Conservation (phyloP, 495 filamentous ascomycete genomes). For the Xylaria bambusicola region DNA sequence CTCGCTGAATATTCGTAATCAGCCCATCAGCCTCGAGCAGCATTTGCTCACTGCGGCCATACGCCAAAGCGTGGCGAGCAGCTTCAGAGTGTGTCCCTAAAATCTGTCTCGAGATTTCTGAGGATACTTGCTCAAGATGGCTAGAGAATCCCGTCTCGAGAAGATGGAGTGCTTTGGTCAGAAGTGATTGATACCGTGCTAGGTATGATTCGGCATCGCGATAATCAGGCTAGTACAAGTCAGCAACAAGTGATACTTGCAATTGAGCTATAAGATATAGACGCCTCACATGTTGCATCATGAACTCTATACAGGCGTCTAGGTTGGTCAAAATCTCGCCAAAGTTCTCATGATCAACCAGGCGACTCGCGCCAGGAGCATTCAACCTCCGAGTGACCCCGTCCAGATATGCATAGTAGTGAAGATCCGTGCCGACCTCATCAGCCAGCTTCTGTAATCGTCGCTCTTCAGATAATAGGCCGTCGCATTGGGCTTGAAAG, state of each 20-base stretch:
- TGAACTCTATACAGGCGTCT: conserved; percentile 87
- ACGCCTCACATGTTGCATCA: conserved; percentile 73
- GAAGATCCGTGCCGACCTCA: conserved; percentile 78
- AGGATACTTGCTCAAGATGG: conserved; percentile 46
- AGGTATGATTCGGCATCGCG: conserved; percentile 86
- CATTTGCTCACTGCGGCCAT: conserved; percentile 52
- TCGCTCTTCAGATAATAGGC: conserved; percentile 74
- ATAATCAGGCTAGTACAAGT: conserved; percentile 65
- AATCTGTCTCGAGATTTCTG: conserved; percentile 48
- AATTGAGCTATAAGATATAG: not conserved
- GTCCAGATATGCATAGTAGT: conserved; percentile 90
- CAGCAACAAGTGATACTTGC: conserved; percentile 20
- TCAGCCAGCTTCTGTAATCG: conserved; percentile 74
- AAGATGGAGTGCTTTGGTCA: conserved; percentile 58
- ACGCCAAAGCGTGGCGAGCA: conserved; percentile 52
- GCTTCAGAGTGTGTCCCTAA: conserved; percentile 50
- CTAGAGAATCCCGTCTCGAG: conserved; percentile 52
- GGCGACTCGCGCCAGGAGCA: conserved; percentile 82
- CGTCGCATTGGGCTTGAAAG: conserved; percentile 90
- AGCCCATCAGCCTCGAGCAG: conserved; percentile 47
- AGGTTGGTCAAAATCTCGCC: conserved; percentile 81
- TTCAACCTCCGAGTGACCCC: conserved; percentile 87
- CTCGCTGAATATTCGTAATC: conserved; percentile 47
- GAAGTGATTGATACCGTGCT: conserved; percentile 83
- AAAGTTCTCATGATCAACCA: conserved; percentile 79